A percentile compares a stretch with the other conserved stretches of the same genome.
phyloP scores from a whole-genome alignment of 805 yeast species.

The Naumovozyma baii region DNA sequence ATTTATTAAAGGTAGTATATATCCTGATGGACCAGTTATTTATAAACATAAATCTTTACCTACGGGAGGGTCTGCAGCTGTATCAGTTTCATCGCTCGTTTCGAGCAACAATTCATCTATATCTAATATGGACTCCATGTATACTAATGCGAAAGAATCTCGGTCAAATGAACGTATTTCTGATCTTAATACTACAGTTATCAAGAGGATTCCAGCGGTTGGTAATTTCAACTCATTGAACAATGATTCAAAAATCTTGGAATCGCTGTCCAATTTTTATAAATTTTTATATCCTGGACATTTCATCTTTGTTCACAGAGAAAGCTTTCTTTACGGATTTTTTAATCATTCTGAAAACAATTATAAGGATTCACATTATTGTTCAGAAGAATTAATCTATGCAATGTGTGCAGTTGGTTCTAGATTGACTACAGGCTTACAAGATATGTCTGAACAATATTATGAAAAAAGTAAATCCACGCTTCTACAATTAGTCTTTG shows the following conservation, averaged over 20 bases:
- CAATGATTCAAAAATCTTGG: conserved; percentile 23
- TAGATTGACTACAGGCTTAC: conserved; percentile 37
- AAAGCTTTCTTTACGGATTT: conserved; percentile 51
- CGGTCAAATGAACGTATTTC: conserved; percentile 21
- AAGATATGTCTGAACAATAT: conserved; percentile 34
- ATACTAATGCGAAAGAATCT: background rate
- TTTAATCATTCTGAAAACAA: conserved; percentile 43
- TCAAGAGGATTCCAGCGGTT: conserved; percentile 14
- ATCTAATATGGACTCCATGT: background rate
- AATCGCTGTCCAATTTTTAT: conserved; percentile 36
- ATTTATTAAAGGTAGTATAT: conserved; percentile 26
- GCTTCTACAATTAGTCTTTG: conserved; percentile 32
- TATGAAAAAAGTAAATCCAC: conserved; percentile 39
- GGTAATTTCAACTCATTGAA: conserved; percentile 16
- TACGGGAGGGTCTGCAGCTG: conserved; percentile 2
- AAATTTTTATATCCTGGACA: conserved; percentile 60
- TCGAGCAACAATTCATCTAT: conserved; percentile 7
- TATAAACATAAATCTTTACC: conserved; percentile 13
- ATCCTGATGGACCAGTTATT: conserved; percentile 28
- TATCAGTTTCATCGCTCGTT: conserved; percentile 9
- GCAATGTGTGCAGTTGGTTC: conserved; percentile 55
- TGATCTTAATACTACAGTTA: conserved; percentile 28
- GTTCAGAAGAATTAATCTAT: conserved; percentile 44
- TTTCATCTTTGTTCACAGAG: conserved; percentile 53
- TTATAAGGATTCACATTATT: conserved; percentile 37